These are phyloP conservation scores for Leccinum pellstonianum DNA, from an alignment of 768 basidiomycete genomes.

Conservation along the genomic window DNA sequence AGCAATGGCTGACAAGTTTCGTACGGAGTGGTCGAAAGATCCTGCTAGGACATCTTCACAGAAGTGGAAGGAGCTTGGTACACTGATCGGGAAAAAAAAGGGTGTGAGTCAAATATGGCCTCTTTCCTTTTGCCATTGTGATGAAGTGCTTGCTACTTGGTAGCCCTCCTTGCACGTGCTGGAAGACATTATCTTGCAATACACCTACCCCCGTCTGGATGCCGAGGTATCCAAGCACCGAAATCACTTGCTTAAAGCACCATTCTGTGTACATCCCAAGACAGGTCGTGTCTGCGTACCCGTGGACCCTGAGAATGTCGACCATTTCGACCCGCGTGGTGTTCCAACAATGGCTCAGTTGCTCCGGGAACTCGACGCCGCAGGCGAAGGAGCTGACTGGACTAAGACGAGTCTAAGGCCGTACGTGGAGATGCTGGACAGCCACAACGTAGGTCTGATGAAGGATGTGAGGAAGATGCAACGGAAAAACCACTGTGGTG, in stretches of 20 bases:
- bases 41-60: slow-evolving; percentile 55
- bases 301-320: slow-evolving; percentile 70
- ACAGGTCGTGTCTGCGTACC: slow-evolving; percentile 97
- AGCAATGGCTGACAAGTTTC: slow-evolving; percentile 46
- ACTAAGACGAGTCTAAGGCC: slow-evolving; percentile 83
- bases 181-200: slow-evolving; percentile 89
- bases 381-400: slow-evolving; percentile 70
- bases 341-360: slow-evolving; percentile 89
- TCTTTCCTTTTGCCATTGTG: neutral
- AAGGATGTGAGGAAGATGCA: slow-evolving; percentile 30
- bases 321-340: slow-evolving; percentile 76
- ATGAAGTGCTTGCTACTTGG: slow-evolving; percentile 3
- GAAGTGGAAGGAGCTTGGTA: slow-evolving; percentile 73
- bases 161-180: slow-evolving; percentile 47
- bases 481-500: slow-evolving; percentile 21
- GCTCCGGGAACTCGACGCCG: slow-evolving; percentile 70
- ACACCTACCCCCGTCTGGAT: slow-evolving; percentile 95
- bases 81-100: slow-evolving; percentile 29
- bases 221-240: slow-evolving; percentile 96
- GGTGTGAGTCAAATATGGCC: slow-evolving; percentile 30
- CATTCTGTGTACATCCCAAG: slow-evolving; percentile 95
- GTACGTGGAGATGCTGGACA: slow-evolving; percentile 88
- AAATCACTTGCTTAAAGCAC: slow-evolving; percentile 96
- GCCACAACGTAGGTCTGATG: slow-evolving; percentile 46
- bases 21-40: slow-evolving; percentile 56